Base-by-base conservation (phyloP, 768 basidiomycete genomes). In the Lactarius psammicola region DNA sequence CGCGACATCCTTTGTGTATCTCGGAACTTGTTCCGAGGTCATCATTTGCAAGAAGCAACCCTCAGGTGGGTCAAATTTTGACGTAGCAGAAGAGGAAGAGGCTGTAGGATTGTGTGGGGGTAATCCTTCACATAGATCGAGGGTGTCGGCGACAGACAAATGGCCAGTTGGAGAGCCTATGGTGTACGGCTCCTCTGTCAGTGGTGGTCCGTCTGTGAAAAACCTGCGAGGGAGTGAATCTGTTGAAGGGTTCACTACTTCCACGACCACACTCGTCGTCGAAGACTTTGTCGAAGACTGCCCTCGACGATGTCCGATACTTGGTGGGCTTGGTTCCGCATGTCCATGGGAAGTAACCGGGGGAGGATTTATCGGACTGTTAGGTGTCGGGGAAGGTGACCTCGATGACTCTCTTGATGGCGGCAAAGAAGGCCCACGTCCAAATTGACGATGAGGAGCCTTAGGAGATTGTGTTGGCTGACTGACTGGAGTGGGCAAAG, bases 1-100 rank as follows among this genome's bases (percentile, higher is more conserved):
- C 26, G n/a, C 55, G 31, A 34, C 20, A 23, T 31, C 5, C 56
- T 63, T 58, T 10, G 49, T 15, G 56, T 66, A 66, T 53, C 65
- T 49, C 10, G 65, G 65, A 11, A 66, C 51, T 59, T 66, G 61
- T 10, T 66, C 65, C 11, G 65, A 55, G 15, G 62, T 20, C 28
- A 66, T 59, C 3, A 59, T 11, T 31, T 53, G 49, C 0, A 66
- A 0, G n/a, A 36, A 13, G 13, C 61, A 61, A 59, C 51, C 61
- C 3, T 54, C 56, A 5, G 65, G 65, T 8, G 53, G 13, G 26
- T 20, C 5, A n/a, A 18, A 18, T 0, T 36, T 44, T 5, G 23
- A 60, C n/a, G 10, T 30, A 17, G 9, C 2, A 18, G 54, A 60
- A 46, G 44, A 17, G 2, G 56, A 54, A 26, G 23, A 44, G 44